Base-by-base conservation (phyloP, 1,139 yeast species). In the Torulaspora pretoriensis region DNA sequence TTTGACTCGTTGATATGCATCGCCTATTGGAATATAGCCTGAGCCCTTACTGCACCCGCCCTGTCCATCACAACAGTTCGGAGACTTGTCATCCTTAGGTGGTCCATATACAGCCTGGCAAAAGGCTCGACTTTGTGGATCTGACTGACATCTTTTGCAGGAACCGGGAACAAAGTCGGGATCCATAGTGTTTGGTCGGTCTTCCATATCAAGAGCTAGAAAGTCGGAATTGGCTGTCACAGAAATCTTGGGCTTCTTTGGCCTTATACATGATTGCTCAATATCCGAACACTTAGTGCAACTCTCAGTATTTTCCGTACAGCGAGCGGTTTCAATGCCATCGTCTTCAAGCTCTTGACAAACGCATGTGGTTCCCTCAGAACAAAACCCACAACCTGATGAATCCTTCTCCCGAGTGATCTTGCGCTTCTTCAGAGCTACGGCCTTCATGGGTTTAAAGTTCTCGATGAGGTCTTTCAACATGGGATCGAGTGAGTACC, bases 341-440 rank as follows among this genome's bases (percentile, higher is more conserved):
- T 61, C 64, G 34, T 60, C 62, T 37, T 80, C 86, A 54, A 90
- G 85, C 59, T 83, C 96, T 26, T 92, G 78, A 64, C 97, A 90
- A 2, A 90, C 86, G 67, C 97, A 90, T 4, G 95, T 94, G 0
- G 95, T 82, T 52, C 83, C 95, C 56, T 85, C 95, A 1, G 95
- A 80, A 61, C 97, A 90, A 65, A 90, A 90, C 1, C 97, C 97
- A 67, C 97, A 90, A 50, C 82, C 43, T 26, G 26, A 34, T 32
- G 50, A 32, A n/a, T 50, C 22, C 19, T 31, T 24, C 6, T 14
- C 25, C n/a, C 14, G 27, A 10, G 37, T 27, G 9, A 33, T 22
- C 32, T 46, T 49, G 13, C 47, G 71, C 35, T 73, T 65, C 40
- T 69, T 71, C 50, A 81, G 66, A 1, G 83, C 72, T 2, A 81